A percentile compares a stretch with the other conserved stretches of the same genome.
phyloP scores from a whole-genome alignment of 2,329 filamentous ascomycete species.

The Penicillium olsonii region DNA sequence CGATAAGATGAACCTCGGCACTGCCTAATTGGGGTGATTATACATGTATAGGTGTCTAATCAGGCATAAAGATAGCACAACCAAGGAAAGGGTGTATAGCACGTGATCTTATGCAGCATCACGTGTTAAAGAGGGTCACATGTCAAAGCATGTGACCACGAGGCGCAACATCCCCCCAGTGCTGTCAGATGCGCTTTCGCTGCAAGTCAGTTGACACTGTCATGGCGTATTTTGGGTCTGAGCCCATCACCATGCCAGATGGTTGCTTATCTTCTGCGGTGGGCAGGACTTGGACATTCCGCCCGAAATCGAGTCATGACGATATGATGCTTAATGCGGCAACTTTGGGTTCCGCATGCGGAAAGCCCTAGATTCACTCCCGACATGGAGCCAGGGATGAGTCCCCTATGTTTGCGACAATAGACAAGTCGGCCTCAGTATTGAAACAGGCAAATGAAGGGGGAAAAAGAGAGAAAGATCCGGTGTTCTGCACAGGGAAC shows the following conservation, averaged over 20 bases:
- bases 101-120: neutral
- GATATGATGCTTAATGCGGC: conserved; percentile 28
- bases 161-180: too few species aligned
- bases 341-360: conserved; percentile 29
- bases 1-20: conserved; percentile 21
- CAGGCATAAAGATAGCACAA: neutral
- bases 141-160: conserved; percentile 1
- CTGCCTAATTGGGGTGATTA: conserved; percentile 2
- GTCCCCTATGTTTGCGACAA: conserved; percentile 9
- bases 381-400: conserved; percentile 12
- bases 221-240: conserved; percentile 9
- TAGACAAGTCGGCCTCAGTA: conserved; percentile 3
- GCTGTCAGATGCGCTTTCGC: conserved; percentile 5
- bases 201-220: conserved; percentile 24
- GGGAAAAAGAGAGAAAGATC: conserved; percentile 1
- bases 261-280: neutral
- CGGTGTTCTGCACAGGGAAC: conserved; percentile 21
- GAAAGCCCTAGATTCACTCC: conserved; percentile 17
- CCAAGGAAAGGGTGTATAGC: too few species aligned
- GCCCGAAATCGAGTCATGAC: conserved; percentile 20
- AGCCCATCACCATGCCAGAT: neutral
- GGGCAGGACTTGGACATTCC: conserved; percentile 6
- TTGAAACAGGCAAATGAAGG: conserved; percentile 3
- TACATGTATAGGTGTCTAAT: neutral
- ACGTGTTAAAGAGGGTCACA: neutral